Base-by-base conservation (phyloP, 2,329 filamentous ascomycete genomes). In the Scedosporium aurantiacum region DNA sequence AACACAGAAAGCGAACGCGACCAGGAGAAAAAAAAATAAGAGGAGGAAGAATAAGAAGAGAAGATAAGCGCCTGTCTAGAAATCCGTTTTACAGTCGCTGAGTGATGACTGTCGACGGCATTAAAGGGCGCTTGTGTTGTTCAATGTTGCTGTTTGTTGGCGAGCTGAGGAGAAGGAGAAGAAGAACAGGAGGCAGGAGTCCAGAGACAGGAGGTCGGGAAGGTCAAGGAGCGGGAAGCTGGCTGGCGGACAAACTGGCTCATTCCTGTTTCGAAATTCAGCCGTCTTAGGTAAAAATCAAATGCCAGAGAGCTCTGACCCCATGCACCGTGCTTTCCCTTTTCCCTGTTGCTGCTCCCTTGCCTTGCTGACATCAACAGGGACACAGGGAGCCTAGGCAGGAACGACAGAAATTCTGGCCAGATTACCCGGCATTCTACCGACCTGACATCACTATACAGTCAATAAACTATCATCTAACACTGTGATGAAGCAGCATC, bases 241-340 rank as follows among this genome's bases (percentile, higher is more conserved):
- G 6, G 28, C 28, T 32, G 25, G 32, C 18, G 52, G 25, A 61
- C 59, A 45, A 55, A 37, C 43, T 32, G 28, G 50, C 47, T 41
- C 59, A 56, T 61, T 61, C 59, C 37, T 28, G 59, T 61, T 56
- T 61, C 52, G 50, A 57, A 60, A 58, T 58, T 57, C 59, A 57
- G 59, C 59, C 59, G 59, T 45, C 37, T 40, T 23, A 7, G 40
- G 28, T 18, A 40, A 58, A 41, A 18, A 14, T 32, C 23, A 28
- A 54, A 41, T 47, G 50, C 21, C 52, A 18, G 27, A 25, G 28
- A 14, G 28, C 21, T 37, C 37, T 57, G 59, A 61, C 25, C 50
- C n/a, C n/a, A n/a, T n/a, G n/a, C n/a, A n/a, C n/a, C 16, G 25
- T 40, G 58, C 27, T 8, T 47, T 14, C 10, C 57, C n/a, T n/a